Percentiles rank a stretch among this genome's conserved stretches.
phyloP scores from a whole-genome alignment of 2,329 filamentous ascomycete species.

The Aspergillus hortae region DNA sequence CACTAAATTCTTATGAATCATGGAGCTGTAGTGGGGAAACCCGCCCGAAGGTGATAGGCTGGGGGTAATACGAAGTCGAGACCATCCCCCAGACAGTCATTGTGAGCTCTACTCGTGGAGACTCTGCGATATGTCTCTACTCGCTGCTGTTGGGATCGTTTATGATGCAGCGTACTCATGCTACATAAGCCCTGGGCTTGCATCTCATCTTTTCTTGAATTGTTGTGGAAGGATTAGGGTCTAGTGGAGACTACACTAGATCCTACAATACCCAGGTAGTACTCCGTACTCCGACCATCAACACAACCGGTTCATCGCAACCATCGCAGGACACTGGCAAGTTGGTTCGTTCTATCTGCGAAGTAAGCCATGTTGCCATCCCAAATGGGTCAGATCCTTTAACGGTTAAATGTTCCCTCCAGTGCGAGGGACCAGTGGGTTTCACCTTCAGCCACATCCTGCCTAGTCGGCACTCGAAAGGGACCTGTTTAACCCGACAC shows the following conservation, averaged over 20 bases:
- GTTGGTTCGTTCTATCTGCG: neutral
- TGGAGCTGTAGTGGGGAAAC: constrained; percentile 24
- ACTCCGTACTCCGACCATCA: no score
- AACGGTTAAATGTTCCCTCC: neutral
- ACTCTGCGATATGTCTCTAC: no score
- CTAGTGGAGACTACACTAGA: no score
- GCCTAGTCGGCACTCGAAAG: neutral
- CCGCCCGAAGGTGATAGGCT: constrained; percentile 9
- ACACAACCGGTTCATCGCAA: no score
- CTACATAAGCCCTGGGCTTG: no score
- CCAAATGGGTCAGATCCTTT: neutral
- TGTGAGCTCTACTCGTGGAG: neutral
- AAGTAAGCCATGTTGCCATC: neutral
- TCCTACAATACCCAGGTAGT: no score
- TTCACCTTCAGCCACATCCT: neutral
- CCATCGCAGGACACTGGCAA: neutral
- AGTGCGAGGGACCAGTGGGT: neutral
- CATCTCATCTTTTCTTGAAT: no score
- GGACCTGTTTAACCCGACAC: neutral
- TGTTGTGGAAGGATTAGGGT: no score
- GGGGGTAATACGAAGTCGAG: constrained; percentile 15
- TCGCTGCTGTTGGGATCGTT: no score
- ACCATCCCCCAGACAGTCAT: neutral
- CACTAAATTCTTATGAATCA: constrained; percentile 10
- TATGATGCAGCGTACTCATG: no score